phyloP scores from a whole-genome alignment of 2,329 filamentous ascomycete genomes.

The Cladosporium austrohemisphaericum region DNA sequence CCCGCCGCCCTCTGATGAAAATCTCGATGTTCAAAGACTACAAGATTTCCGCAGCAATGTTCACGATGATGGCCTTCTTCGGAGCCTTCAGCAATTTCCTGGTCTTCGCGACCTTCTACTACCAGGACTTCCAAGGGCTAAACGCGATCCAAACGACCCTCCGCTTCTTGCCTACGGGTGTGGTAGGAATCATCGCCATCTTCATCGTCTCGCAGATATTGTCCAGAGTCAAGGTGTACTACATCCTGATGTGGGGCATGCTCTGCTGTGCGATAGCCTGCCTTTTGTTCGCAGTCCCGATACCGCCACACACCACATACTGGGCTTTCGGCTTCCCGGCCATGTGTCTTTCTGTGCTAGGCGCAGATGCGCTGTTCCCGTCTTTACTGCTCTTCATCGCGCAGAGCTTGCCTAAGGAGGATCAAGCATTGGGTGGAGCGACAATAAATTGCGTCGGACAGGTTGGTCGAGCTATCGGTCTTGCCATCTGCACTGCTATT shows the following conservation, averaged over 20 bases:
- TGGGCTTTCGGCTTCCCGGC: slow-evolving; percentile 65
- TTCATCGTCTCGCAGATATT: slow-evolving; percentile 56
- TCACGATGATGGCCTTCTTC: slow-evolving; percentile 65
- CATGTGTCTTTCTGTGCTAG: slow-evolving; percentile 63
- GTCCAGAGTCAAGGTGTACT: slow-evolving; percentile 54
- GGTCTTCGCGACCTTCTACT: slow-evolving; percentile 65
- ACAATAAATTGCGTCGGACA: slow-evolving; percentile 65
- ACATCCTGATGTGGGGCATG: slow-evolving; percentile 58
- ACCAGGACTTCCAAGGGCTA: slow-evolving; percentile 62
- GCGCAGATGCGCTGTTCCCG: slow-evolving; percentile 65
- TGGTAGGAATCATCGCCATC: slow-evolving; percentile 57
- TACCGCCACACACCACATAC: slow-evolving; percentile 58
- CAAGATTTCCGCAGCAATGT: slow-evolving; percentile 60
- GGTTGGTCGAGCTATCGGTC: slow-evolving; percentile 61
- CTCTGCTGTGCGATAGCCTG: slow-evolving; percentile 53
- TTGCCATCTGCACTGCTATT: slow-evolving; percentile 62
- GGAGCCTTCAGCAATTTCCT: slow-evolving; percentile 65
- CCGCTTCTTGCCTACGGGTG: slow-evolving; percentile 64
- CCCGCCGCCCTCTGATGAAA: slow-evolving; percentile 59
- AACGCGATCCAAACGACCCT: slow-evolving; percentile 63
- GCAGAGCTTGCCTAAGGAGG: slow-evolving; percentile 56
- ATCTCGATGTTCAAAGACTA: slow-evolving; percentile 59
- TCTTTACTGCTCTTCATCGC: slow-evolving; percentile 64
- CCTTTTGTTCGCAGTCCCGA: slow-evolving; percentile 62
- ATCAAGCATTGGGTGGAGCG: slow-evolving; percentile 65